Base-by-base conservation (phyloP, 2,329 filamentous ascomycete genomes). In the Aspergillus oerlinghausenensis region DNA sequence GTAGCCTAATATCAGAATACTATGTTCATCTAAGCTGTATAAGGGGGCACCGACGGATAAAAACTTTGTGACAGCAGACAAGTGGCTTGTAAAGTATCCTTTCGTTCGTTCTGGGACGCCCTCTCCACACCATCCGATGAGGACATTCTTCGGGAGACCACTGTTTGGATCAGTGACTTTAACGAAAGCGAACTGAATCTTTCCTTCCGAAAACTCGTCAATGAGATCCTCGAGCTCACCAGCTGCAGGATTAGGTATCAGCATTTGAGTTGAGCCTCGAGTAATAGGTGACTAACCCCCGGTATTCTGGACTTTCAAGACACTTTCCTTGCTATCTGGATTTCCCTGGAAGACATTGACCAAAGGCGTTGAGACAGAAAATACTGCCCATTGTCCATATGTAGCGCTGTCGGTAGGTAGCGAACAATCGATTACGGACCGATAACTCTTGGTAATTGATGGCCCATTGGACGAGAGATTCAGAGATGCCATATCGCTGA, bases 101-200 rank as follows among this genome's bases (percentile, higher is more conserved):
- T 97, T 99, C 60, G 93, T 97, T 68, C 93, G 84, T 77, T 99
- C 94, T n/a, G 94, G 94, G 17, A 99, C 94, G 66, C 94, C 94
- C 70, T 95, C 93, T 64, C 94, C 94, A 74, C 94, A 99, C 89
- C 94, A 99, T 64, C 89, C 92, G 71, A 99, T 91, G 64, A 99
- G 82, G 58, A 96, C 90, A 72, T 87, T 89, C 80, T 99, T 99
- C 51, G 93, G 92, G 17, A 99, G 84, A 23, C 82, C 80, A 2
- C 89, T 90, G 75, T 99, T 99, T 55, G 92, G 89, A 72, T 99
- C 94, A 74, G 92, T 96, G 78, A 99, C 88, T 77, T 96, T 97
- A 68, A 94, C 87, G 70, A 95, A 97, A 28, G 92, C 94, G 76
- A 97, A 99, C 76, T 99, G 94, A 65, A 99, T 89, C 67, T 92